Base-by-base conservation (phyloP, 2,329 filamentous ascomycete genomes). In the Teratosphaeria pseudoeucalypti region DNA sequence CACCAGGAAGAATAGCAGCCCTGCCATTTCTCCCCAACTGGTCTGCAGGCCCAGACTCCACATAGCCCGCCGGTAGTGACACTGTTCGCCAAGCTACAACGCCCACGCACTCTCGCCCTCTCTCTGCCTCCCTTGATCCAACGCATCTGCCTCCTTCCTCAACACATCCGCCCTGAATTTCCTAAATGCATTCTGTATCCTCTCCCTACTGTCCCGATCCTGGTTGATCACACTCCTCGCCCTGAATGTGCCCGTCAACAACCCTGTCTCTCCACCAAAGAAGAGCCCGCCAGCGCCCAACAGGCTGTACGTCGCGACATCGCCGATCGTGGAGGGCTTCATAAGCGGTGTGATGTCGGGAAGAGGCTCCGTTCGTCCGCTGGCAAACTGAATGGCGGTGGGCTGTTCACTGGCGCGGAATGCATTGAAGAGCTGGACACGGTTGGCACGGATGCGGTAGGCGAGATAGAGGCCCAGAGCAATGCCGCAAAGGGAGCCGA, bases 101-200 rank as follows among this genome's bases (percentile, higher is more conserved):
- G 43, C 43, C 43, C 43, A 49, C 16, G 43, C 23, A 49, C 43
- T 49, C 43, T 23, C 43, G 19, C 43, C 43, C 43, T 49, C 43
- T n/a, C 43, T 19, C 43, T 55, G 27, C 43, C 63, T 56, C 72
- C 55, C 52, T 14, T 34, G 27, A 52, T 87, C 84, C 61, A 88
- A 64, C 29, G 73, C 67, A 64, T 82, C 75, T 10, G 85, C 80
- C 73, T 88, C 78, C 62, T 77, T 78, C 66, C 82, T 79, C 66
- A 88, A 68, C n/a, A 82, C 78, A 73, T 88, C 85, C 0, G 82
- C 82, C 60, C 79, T 79, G 70, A 87, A 87, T 59, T 76, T 78
- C 64, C 81, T 77, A 62, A 86, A 88, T 0, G 85, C 86, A 57
- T 72, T 79, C 72, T 87, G 83, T 58, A 88, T 83, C 63, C 85